Evolutionary conservation across 2,329 filamentous ascomycete genomes (phyloP), one percentile per base, ranked within the genome.

Genomic region (Corinectria fuckeliana): DNA sequence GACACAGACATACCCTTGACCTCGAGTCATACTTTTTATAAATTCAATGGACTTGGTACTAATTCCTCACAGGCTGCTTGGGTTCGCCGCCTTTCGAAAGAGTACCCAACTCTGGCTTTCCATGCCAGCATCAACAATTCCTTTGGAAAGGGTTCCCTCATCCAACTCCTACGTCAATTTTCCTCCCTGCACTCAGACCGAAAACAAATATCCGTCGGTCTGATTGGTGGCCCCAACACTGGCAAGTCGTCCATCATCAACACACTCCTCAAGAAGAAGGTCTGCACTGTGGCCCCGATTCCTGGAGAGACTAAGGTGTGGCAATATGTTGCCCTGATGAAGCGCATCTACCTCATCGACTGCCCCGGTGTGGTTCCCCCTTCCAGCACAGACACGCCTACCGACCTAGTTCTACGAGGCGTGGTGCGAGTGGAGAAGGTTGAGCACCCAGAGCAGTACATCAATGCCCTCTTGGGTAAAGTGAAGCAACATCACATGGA

Each of bases 241-340:
- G 95, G 95, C 69, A 99, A 99, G 77, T 96, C 91, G 3, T 95
- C 91, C 41, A 95, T 99, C 67, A 98, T 99, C 79, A 99, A 99
- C 79, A 97, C 94, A 0, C 81, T 99, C 3, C 86, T 93, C 44
- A 94, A 93, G 76, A 98, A 97, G 82, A 93, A 95, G 75, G 93
- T 97, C 38, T 93, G 93, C 79, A 95, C 85, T 14, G 92, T 96
- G 3, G 95, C 95, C 6, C 95, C 94, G 5, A 97, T 98, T 62
- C 94, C 95, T 6, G 95, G 93, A 13, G 93, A 97, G 81, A 98
- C 94, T 30, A 98, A 97, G 78, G 91, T 97, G 26, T 98, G 95
- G 94, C 94, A 97, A 75, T 97, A 97, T 72, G 92, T 97, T 67
- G 97, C 93, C 3, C 78, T 98, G 60, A 97, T 96, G 91, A 96